Percentiles rank a stretch among this genome's conserved stretches.
These are phyloP conservation scores for Saraca asoca DNA, from an alignment of 331 rosid species.

Conservation along the genomic window DNA sequence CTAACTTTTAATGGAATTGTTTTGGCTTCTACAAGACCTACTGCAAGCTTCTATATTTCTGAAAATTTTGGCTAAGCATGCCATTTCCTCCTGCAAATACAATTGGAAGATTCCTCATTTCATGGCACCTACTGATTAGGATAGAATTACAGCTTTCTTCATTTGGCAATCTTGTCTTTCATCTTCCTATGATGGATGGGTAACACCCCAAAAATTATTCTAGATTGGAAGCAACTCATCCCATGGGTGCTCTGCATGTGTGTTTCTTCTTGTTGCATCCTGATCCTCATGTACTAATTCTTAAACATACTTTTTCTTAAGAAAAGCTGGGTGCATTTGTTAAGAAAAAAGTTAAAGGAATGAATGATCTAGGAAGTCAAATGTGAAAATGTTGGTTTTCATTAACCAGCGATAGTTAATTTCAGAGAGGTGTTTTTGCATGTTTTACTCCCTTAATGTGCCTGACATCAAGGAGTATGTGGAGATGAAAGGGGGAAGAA, in stretches of 20 bases:
- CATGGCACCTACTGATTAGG: not conserved
- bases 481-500: not conserved
- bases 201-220: not conserved
- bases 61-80: not conserved
- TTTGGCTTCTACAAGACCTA: slow-evolving; percentile 7
- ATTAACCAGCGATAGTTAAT: not conserved
- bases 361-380: too few species aligned
- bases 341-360: too few species aligned
- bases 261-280: not conserved
- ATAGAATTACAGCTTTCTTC: not conserved
- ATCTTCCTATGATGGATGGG: not conserved
- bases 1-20: slow-evolving; percentile 7
- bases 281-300: not conserved
- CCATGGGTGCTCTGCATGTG: not conserved
- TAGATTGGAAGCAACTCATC: not conserved
- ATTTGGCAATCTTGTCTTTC: not conserved
- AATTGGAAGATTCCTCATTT: slow-evolving; percentile 1
- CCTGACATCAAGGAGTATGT: not conserved
- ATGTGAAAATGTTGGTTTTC: not conserved
- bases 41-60: not conserved
- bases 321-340: too few species aligned
- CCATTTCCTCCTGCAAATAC: slow-evolving; percentile 19
- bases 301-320: not conserved
- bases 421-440: not conserved
- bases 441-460: not conserved